Conservation (phyloP, 2,329 filamentous ascomycete species). For the Graphilbum sp. region DNA sequence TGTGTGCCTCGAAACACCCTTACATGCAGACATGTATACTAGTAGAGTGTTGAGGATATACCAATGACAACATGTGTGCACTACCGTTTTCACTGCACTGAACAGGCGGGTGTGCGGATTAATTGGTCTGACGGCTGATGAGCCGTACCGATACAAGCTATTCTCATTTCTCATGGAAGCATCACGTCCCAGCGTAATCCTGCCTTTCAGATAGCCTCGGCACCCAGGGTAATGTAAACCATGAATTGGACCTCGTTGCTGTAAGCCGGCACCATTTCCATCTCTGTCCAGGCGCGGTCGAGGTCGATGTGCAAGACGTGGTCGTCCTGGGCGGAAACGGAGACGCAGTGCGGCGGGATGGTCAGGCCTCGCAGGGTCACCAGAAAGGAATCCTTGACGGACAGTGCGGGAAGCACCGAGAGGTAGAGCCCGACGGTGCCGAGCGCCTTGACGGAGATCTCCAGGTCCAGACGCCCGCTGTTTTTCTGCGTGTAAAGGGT, state of each 20-base stretch:
- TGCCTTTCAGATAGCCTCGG: no score
- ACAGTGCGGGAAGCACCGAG: conserved; percentile 45
- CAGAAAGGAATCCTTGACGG: conserved; percentile 50
- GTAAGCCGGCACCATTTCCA: conserved; percentile 55
- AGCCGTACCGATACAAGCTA: no score
- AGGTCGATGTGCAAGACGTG: conserved; percentile 64
- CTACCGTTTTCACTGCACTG: no score
- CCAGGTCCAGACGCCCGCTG: conserved; percentile 31
- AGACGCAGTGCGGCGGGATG: conserved; percentile 51
- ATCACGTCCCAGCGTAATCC: no score
- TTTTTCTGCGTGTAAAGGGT: conserved; percentile 25
- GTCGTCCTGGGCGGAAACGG: conserved; percentile 30
- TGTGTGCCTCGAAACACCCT: no score
- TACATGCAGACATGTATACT: no score
- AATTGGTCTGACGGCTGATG: no score
- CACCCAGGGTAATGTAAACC: conserved; percentile 33
- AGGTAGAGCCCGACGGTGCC: conserved; percentile 65
- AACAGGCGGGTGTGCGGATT: no score
- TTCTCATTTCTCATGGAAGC: no score
- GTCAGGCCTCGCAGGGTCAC: conserved; percentile 56
- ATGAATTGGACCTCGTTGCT: conserved; percentile 64
- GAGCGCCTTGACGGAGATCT: conserved; percentile 61
- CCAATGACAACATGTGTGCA: no score
- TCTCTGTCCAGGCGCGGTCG: conserved; percentile 58
- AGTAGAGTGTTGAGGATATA: no score